phyloP scores from a whole-genome alignment of 73 alveolate genomes.

The Paramecium sonneborni region DNA sequence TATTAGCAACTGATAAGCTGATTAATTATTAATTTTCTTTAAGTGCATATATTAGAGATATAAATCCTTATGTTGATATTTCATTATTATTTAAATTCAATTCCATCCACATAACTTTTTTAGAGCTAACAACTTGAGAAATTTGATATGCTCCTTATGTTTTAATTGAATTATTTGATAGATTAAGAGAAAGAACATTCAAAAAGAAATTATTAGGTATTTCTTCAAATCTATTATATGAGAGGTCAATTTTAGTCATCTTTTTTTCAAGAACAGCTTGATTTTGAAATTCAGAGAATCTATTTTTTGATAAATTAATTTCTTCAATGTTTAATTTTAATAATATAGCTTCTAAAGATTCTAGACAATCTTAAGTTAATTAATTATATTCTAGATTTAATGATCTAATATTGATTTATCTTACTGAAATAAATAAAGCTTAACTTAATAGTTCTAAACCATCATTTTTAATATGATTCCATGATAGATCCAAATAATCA shows the following conservation, averaged over 20 bases:
- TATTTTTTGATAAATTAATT: slow-evolving; percentile 4
- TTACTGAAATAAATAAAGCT: background rate
- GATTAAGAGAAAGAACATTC: background rate
- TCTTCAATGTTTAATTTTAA: slow-evolving; percentile 10
- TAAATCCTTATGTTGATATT: background rate
- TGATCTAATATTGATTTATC: slow-evolving; percentile 1
- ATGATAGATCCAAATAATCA: slow-evolving; percentile 9
- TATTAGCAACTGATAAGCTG: slow-evolving; percentile 7
- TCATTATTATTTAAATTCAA: slow-evolving; percentile 25
- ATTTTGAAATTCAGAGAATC: background rate
- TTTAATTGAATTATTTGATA: background rate
- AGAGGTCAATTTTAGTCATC: background rate
- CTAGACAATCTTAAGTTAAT: background rate
- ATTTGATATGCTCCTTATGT: slow-evolving; percentile 48
- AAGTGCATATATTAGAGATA: background rate
- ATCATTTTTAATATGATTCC: background rate
- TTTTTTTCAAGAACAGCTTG: background rate
- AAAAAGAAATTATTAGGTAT: slow-evolving; percentile 35
- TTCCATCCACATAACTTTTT: slow-evolving; percentile 13
- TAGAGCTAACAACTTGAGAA: background rate
- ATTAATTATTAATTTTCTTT: slow-evolving; percentile 12
- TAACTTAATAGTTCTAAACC: background rate
- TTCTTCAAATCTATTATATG: background rate
- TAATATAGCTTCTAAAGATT: background rate
- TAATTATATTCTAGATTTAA: background rate